phyloP scores from a whole-genome alignment of 306 rosid genomes.

The Acacia crassicarpa region DNA sequence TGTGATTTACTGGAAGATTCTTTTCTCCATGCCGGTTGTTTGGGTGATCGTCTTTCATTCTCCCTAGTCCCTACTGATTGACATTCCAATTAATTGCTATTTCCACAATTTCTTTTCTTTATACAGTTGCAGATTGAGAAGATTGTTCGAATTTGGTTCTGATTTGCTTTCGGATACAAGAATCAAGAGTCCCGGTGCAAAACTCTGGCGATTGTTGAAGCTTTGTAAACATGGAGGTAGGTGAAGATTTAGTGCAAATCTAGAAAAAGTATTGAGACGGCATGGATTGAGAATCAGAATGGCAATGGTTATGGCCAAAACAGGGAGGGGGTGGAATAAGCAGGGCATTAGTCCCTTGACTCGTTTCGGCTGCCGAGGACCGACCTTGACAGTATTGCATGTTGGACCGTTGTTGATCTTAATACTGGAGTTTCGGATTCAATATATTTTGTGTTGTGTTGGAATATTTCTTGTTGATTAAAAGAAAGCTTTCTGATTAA shows the following conservation, averaged over 20 bases:
- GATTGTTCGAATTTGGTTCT: not conserved
- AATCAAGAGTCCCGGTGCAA: constrained; percentile 5
- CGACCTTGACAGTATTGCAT: not conserved
- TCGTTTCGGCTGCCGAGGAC: not conserved
- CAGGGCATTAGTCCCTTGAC: not conserved
- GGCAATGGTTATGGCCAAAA: not conserved
- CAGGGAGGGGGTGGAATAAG: not conserved
- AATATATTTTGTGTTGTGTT: not conserved
- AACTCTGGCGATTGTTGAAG: constrained; percentile 17
- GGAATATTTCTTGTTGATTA: not conserved
- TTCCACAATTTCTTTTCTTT: constrained; percentile 2
- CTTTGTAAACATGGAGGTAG: not conserved
- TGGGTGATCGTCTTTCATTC: not conserved
- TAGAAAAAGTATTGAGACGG: constrained; percentile 7
- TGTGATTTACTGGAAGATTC: constrained; percentile 8
- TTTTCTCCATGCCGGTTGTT: not conserved
- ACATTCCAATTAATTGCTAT: not conserved
- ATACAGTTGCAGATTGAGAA: constrained; percentile 18
- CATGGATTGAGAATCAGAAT: constrained; percentile 10
- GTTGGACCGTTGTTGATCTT: not conserved
- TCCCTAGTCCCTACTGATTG: not conserved
- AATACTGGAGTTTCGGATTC: not conserved
- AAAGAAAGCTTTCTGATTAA: not conserved
- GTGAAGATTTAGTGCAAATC: not conserved
- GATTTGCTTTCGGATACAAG: not conserved